A percentile compares a stretch with the other conserved stretches of the same genome.
These are phyloP conservation scores for Globisporangium lucens DNA, from an alignment of 352 stramenopile species.

Conservation along the genomic window DNA sequence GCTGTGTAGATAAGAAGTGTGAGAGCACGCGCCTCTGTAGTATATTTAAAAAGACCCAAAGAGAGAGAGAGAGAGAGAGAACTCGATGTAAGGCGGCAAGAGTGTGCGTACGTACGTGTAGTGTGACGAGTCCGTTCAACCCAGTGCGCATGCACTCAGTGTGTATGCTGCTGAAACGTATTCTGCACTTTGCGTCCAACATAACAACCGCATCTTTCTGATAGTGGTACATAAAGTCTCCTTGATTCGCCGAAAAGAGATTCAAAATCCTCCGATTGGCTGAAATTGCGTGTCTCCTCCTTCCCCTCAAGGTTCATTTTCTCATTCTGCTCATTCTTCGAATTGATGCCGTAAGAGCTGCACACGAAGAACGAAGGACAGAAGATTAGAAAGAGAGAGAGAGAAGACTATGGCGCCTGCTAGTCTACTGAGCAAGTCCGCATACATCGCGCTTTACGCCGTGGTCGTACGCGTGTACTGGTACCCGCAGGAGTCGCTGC, in stretches of 20 bases:
- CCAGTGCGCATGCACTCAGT: background rate
- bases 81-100: background rate
- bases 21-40: conserved; percentile 9
- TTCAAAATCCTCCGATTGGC: conserved; percentile 4
- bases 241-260: background rate
- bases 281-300: background rate
- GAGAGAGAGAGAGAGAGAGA: background rate
- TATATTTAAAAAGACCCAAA: conserved; percentile 23
- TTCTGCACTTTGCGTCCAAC: background rate
- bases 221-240: conserved; percentile 7
- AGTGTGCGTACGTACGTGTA: background rate
- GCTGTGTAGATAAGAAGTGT: conserved; percentile 19
- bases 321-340: conserved; percentile 7
- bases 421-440: conserved; percentile 23
- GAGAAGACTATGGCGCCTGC: conserved; percentile 1
- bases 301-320: background rate
- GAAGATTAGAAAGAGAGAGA: background rate
- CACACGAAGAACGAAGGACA: background rate
- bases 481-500: conserved; percentile 40
- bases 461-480: conserved; percentile 45
- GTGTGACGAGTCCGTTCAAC: conserved; percentile 1
- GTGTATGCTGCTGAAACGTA: background rate
- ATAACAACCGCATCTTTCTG: background rate
- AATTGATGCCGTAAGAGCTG: background rate
- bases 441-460: conserved; percentile 44